Base-by-base conservation (phyloP, 1,284 basidiomycete species). In the Agaricales sp. region DNA sequence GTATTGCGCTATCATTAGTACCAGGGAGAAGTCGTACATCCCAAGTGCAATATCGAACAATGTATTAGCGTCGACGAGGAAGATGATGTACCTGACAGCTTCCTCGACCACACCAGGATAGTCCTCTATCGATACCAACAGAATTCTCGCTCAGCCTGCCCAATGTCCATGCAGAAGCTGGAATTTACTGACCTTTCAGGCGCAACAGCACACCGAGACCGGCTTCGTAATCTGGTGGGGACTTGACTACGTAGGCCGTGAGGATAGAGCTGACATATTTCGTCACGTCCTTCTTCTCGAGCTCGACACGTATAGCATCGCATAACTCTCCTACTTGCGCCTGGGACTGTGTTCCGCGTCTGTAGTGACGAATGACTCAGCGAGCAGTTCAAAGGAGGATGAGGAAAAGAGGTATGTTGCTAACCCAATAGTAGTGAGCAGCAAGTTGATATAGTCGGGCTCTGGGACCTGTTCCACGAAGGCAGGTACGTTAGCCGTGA, bases 71-170 rank as follows among this genome's bases (percentile, higher is more conserved):
- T 98, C 92, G 14, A 92, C 92, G 24, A 99, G 77, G 74, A 98
- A 99, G 63, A 99, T 96, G 63, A 99, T 87, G 61, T 99, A 99
- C 63, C 95, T 97, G 59, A 98, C 88, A 2, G 95, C 95, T 50
- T 97, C 93, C 61, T 98, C 92, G 3, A 96, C 90, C 1, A 92
- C 67, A 35, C 80, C 74, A 0, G 85, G 78, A 54, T 90, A 77
- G 6, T 71, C 73, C 21, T 80, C 90, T 92, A 57, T 39, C 22
- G 48, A 52, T 8, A 22, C 25, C 19, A 21, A 25, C 19, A 51
- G 30, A 8, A 20, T 45, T 14, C 39, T 50, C 23, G 25, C 45
- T 20, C 46, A 44, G 45, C 39, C 45, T 43, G 24, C 35, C 37
- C 47, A 44, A 26, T 20, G 20, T 37, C 47, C 30, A n/a, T 16